Evolutionary conservation across 2,329 filamentous ascomycete genomes (phyloP).

Genomic region (Zopfia rhizophila): DNA sequence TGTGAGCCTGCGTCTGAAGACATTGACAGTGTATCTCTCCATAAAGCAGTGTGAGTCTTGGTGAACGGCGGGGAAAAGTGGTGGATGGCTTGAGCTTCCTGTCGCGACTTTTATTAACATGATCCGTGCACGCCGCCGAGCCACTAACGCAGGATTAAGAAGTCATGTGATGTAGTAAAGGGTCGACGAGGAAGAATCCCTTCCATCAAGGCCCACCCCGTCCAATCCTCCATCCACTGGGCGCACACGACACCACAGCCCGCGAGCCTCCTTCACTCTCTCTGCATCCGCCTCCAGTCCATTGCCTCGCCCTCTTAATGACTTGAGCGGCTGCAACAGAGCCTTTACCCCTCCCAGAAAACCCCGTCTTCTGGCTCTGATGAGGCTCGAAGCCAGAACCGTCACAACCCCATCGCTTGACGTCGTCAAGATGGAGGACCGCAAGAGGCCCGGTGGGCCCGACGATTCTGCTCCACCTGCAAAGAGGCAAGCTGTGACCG

Average conservation of each 20-base stretch:
- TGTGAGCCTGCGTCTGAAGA: slow-evolving; percentile 36
- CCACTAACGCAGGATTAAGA: slow-evolving; percentile 13
- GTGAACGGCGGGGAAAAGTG: neutral
- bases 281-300: slow-evolving; percentile 40
- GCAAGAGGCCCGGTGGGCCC: slow-evolving; percentile 90
- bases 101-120: no score
- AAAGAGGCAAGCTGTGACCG: slow-evolving; percentile 80
- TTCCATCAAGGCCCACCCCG: slow-evolving; percentile 10
- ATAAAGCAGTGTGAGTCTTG: neutral
- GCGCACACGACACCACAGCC: slow-evolving; percentile 38
- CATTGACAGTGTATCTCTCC: slow-evolving; percentile 33
- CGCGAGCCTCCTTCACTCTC: slow-evolving; percentile 25
- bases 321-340: slow-evolving; percentile 32
- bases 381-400: slow-evolving; percentile 81
- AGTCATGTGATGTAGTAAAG: slow-evolving; percentile 7
- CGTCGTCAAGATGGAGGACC: slow-evolving; percentile 98
- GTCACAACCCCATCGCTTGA: slow-evolving; percentile 80
- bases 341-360: slow-evolving; percentile 29
- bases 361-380: slow-evolving; percentile 71
- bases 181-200: no score
- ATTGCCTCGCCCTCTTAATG: slow-evolving; percentile 25
- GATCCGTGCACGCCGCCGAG: no score
- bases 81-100: neutral
- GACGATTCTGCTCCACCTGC: slow-evolving; percentile 88
- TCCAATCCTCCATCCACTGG: slow-evolving; percentile 27